phyloP scores from a whole-genome alignment of 2,329 filamentous ascomycete species.

The Ophiostoma sp. region DNA sequence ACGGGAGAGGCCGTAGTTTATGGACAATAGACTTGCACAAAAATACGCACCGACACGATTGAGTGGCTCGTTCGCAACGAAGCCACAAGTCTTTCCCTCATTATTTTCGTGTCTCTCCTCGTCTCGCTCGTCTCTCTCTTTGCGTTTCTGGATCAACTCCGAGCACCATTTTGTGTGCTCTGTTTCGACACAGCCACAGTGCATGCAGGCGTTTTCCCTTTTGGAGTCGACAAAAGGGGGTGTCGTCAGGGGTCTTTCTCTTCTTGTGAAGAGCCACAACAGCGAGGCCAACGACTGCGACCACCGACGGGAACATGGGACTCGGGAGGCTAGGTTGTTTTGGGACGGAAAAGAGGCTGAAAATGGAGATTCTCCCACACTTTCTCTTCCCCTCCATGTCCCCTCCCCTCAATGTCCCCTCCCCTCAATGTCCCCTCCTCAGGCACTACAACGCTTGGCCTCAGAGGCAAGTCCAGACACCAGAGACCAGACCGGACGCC shows the following conservation, averaged over 20 bases:
- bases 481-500: neutral
- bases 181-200: neutral
- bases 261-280: neutral
- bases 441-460: neutral
- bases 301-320: neutral
- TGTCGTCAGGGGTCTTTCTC: neutral
- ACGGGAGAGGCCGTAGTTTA: neutral
- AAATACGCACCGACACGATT: neutral
- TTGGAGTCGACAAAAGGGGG: neutral
- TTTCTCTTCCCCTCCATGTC: too few species aligned
- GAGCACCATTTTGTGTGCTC: neutral
- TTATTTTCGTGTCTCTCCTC: neutral
- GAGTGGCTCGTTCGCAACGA: neutral
- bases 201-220: neutral
- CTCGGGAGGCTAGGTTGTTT: neutral
- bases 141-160: neutral
- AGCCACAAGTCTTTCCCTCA: neutral
- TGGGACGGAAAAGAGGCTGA: neutral
- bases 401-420: too few species aligned
- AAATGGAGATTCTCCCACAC: neutral
- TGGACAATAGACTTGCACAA: neutral
- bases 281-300: conserved; percentile 1
- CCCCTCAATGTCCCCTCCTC: neutral
- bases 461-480: neutral
- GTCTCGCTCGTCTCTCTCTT: neutral